These are phyloP conservation scores for Penicillium sp. DNA, from an alignment of 2,329 filamentous ascomycete genomes.

Conservation along the genomic window DNA sequence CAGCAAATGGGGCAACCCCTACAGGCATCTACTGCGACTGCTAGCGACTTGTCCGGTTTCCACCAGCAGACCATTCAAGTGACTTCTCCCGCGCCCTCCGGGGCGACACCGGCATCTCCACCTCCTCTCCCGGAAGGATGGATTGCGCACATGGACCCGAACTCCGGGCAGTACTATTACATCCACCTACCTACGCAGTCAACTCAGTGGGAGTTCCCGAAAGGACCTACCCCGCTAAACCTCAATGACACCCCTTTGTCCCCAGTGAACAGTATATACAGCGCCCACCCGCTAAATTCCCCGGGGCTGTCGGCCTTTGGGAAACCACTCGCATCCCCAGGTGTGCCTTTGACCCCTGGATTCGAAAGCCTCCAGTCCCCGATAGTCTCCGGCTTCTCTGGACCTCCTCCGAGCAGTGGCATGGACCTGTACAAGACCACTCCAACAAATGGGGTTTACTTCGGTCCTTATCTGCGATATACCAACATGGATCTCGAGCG, in stretches of 20 bases:
- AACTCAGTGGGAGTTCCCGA: slow-evolving; percentile 98
- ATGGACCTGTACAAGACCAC: slow-evolving; percentile 92
- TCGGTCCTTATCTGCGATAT: slow-evolving; percentile 92
- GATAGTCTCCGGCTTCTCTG: slow-evolving; percentile 70
- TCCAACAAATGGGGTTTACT: slow-evolving; percentile 95
- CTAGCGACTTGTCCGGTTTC: slow-evolving; percentile 22
- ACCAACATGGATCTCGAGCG: slow-evolving; percentile 95
- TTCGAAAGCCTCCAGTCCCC: slow-evolving; percentile 82
- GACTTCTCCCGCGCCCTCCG: slow-evolving; percentile 38
- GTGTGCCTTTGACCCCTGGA: slow-evolving; percentile 74
- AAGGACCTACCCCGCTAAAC: slow-evolving; percentile 84
- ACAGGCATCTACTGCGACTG: slow-evolving; percentile 35
- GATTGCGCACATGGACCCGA: slow-evolving; percentile 95
- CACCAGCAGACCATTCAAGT: slow-evolving; percentile 27
- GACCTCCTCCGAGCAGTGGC: slow-evolving; percentile 81
- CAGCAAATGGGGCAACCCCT: slow-evolving; percentile 38
- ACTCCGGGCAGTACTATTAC: slow-evolving; percentile 97
- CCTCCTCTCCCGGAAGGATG: slow-evolving; percentile 94
- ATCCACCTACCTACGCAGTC: slow-evolving; percentile 93
- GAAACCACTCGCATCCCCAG: slow-evolving; percentile 68
- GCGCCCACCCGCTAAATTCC: slow-evolving; percentile 64
- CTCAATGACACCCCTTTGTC: slow-evolving; percentile 79
- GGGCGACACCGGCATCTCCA: slow-evolving; percentile 70
- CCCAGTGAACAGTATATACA: slow-evolving; percentile 72
- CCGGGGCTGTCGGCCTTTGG: slow-evolving; percentile 58